Percentiles rank a stretch among this genome's conserved stretches.
Evolutionary conservation across 139 green algal species (phyloP).

Genomic region (Trebouxia sp.): DNA sequence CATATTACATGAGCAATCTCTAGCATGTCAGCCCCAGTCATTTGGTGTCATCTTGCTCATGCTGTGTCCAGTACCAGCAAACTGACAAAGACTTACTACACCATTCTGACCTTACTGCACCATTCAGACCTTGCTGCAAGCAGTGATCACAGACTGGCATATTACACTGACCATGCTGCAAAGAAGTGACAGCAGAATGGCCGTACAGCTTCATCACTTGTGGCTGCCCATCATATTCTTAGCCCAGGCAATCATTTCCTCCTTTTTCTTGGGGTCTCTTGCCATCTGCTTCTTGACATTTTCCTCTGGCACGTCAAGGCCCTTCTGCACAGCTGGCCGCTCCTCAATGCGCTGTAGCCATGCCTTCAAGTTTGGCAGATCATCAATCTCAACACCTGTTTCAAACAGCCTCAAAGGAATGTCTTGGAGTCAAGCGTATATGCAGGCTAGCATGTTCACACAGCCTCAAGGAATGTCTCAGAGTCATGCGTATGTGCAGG

Average conservation of each 20-base stretch:
- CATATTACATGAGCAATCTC: no score
- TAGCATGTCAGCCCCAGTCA: no score
- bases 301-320: conserved; percentile 41
- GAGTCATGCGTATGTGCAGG: neutral
- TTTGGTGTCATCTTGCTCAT: no score
- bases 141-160: no score
- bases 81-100: no score
- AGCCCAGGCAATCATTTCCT: conserved; percentile 15
- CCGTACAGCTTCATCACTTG: neutral
- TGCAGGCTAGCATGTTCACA: neutral
- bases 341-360: conserved; percentile 45
- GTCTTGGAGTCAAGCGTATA: neutral
- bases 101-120: no score
- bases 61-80: no score
- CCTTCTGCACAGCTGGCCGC: conserved; percentile 42
- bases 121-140: no score
- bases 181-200: neutral
- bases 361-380: conserved; percentile 38
- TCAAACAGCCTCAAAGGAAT: neutral
- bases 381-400: conserved; percentile 32
- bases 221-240: conserved; percentile 30
- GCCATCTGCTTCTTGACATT: conserved; percentile 34
- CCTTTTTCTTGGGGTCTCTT: conserved; percentile 18
- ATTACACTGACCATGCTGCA: no score
- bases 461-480: neutral